Evolutionary conservation across 2,329 filamentous ascomycete species (phyloP), one percentile per base, ranked within the genome.

Genomic region (Alternaria burnsii): DNA sequence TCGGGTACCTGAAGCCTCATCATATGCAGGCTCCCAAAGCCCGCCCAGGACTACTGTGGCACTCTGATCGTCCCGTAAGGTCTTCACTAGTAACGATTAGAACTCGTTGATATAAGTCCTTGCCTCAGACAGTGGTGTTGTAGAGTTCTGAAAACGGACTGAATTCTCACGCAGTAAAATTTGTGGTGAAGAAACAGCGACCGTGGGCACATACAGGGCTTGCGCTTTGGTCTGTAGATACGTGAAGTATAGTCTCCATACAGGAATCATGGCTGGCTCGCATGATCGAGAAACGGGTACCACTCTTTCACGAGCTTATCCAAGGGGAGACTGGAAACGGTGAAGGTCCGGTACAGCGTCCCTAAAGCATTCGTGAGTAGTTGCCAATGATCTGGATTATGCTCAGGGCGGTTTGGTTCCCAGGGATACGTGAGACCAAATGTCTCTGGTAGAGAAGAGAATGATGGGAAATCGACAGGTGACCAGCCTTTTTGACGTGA

Each of bases 1-100:
- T 60, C 55, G 58, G 53, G 61, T 62, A 61, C 54, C 61, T 64
- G 65, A 50, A 52, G 46, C 46, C 38, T 58, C 64, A 62, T 28
- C 57, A 64, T 62, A 55, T 54, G 41, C 52, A 24, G 51, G 48
- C 42, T 62, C 47, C 56, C 57, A 55, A 20, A 42, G 60, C 52
- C 59, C 46, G n/a, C 22, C 50, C 53, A 48, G 46, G 2, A 38
- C 11, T 18, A 34, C 38, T 26, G 30, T 14, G 26, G 40, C 18
- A n/a, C 18, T 20, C 41, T 28, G 32, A 11, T 26, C n/a, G 40
- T 52, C 38, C 18, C 30, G 18, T n/a, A 50, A 50, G n/a, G 14
- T 30, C 22, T n/a, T 24, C 1, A 41, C n/a, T 14, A 30, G 47
- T 54, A 32, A 32, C 32, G 28, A 10, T 22, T 20, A 30, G n/a